Evolutionary conservation across 2,329 filamentous ascomycete species (phyloP), one percentile per base, ranked within the genome.

Genomic region (Ceratocystis albifundus): DNA sequence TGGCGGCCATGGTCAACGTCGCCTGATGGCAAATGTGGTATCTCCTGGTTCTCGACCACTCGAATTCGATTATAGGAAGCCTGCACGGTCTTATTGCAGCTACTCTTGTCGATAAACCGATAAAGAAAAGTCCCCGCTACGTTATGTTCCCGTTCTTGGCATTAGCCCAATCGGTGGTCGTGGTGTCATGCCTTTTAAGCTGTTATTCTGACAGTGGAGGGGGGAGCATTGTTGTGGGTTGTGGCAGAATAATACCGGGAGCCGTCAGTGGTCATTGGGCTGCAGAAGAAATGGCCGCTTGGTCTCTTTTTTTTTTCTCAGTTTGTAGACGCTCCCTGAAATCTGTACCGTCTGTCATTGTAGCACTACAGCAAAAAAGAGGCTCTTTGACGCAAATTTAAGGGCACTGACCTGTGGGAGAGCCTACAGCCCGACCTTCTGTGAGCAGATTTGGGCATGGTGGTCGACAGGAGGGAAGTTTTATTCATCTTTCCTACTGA

Each of bases 41-140:
- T 88, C 88, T 1, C 80, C 88, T 46, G 87, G 86, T 0, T 41
- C 77, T 93, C 0, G 89, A 93, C 71, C 81, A 88, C 61, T 78
- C 80, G 10, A 41, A 84, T 90, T 15, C 80, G 84, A 17, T 77
- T 89, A 1, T 89, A 87, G 86, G 78, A 86, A 71, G 73, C 85
- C 20, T 80, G 78, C n/a, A 75, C 75, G 4, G 76, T 76, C 1
- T 74, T 75, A 41, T 3, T 71, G 71, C 12, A 77, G 74, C 69
- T 81, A 80, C 78, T 8, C 70, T 79, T 12, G 71, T 74, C 20
- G 75, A 76, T 30, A 74, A 79, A 22, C 55, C 55, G 75, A 79
- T 66, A 69, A 77, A 67, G 75, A 66, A 70, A 77, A 67, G 48
- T 28, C 72, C 75, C 41, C 70, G 76, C 64, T 74, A 75, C 12